phyloP scores from a whole-genome alignment of 2,329 filamentous ascomycete genomes.

The Rutstroemia sydowiana region DNA sequence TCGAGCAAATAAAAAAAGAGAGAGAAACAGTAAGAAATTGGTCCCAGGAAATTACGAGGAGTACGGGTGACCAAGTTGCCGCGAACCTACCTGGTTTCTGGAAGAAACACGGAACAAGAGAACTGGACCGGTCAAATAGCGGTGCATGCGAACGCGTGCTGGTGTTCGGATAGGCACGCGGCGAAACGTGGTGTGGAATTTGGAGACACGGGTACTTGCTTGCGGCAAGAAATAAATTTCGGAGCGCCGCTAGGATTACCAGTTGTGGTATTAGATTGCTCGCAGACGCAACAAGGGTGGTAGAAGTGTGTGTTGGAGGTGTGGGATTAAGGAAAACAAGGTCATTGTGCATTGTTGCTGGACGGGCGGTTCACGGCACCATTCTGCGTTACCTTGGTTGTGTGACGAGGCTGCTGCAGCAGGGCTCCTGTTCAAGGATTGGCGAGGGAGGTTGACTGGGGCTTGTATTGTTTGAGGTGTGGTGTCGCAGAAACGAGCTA shows the following conservation, averaged over 20 bases:
- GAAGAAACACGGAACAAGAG: conserved; percentile 3
- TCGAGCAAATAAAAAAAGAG: conserved; percentile 2
- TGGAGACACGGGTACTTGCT: conserved; percentile 22
- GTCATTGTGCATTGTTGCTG: conserved; percentile 24
- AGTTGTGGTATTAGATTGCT: conserved; percentile 15
- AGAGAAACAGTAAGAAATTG: conserved; percentile 2
- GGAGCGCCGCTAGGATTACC: conserved; percentile 7
- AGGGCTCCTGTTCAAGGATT: conserved; percentile 22
- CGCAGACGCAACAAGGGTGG: conserved; percentile 10
- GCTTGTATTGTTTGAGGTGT: conserved; percentile 25
- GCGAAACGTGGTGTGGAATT: conserved; percentile 27
- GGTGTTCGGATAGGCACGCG: conserved; percentile 27
- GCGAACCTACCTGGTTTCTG: conserved; percentile 8
- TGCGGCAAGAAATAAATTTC: conserved; percentile 11
- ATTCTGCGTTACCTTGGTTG: conserved; percentile 21
- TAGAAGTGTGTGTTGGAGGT: conserved; percentile 19
- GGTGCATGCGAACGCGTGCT: conserved; percentile 28
- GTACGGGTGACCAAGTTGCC: conserved; percentile 3
- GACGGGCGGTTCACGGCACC: conserved; percentile 21
- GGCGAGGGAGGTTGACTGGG: conserved; percentile 20
- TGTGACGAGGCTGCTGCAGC: conserved; percentile 24
- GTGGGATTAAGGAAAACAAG: conserved; percentile 17
- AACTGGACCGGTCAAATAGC: conserved; percentile 6
- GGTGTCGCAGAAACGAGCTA: conserved; percentile 26
- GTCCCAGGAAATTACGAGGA: conserved; percentile 4